Evolutionary conservation across 2,329 filamentous ascomycete genomes (phyloP), one percentile per base, ranked within the genome.

Genomic region (Cercospora sp.): DNA sequence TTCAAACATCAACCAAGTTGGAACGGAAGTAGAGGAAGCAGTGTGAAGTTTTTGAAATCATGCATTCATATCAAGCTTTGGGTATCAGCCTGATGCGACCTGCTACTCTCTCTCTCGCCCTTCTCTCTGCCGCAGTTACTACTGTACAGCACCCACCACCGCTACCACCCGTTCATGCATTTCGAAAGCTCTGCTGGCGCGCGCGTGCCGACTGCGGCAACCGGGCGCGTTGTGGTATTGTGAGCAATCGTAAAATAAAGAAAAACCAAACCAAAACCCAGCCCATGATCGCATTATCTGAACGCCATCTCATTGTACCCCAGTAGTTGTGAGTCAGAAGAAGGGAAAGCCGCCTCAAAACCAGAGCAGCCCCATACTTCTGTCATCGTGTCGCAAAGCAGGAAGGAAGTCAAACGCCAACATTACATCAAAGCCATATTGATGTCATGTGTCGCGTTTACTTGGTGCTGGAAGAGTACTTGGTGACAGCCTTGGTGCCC

Each of bases 381-480:
- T 72, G 70, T 76, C 64, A 59, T 66, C 39, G 60, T 55, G 48
- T 59, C 55, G 55, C 28, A 59, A 59, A 59, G 31, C 55, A 59
- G 55, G 68, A 72, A 67, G 58, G 45, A 59, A 63, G 62, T 53
- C 64, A 66, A 64, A 64, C 62, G 62, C 62, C 62, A 64, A 64
- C 62, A 59, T 64, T 36, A 59, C 62, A 64, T 59, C 62, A 64
- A 59, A 48, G 33, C 61, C 61, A 63, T 63, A 51, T 53, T 57
- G 62, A 58, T 59, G 62, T 64, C 51, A 59, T 59, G 55, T 75
- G 78, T 76, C 80, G 78, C 78, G 79, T 84, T 89, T 97, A 98
- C 93, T 98, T 99, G 84, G 94, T 95, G 80, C 94, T 97, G 69
- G 94, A 97, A 76, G 94, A 98, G 89, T 98, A 99, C 90, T 99